Base-by-base conservation (phyloP, 2,329 filamentous ascomycete genomes). In the Curvularia hawaiiensis region DNA sequence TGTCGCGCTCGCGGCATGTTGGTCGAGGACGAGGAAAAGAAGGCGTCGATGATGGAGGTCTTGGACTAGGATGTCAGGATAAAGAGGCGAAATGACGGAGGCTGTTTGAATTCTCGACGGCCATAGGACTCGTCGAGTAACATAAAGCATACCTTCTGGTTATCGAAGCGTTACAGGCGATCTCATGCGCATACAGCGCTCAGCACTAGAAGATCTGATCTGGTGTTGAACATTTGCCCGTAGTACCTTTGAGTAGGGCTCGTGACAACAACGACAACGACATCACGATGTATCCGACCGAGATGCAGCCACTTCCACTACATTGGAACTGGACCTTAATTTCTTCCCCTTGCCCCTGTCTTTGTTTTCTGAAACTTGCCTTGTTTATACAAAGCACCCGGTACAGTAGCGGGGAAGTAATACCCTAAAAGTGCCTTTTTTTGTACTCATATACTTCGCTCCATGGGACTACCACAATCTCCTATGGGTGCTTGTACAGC, bases 1-100 rank as follows among this genome's bases (percentile, higher is more conserved):
- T 87, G 96, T 73, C 82, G 82, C 62, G 81, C 81, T 58, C 85
- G 88, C 28, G 82, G 83, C 26, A 79, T 93, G 65, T 78, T 96
- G 30, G 86, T 97, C 26, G 79, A 84, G 38, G 90, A 82, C 41
- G 72, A 77, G 50, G 74, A 76, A 59, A 78, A 79, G 68, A 78
- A 75, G 70, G 67, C 68, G 50, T 78, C 74, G 24, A 77, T 82
- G 70, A 75, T 75, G 61, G 78, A 79, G 58, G 75, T 80, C 49
- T 62, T 78, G 58, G 60, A 52, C 39, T 73, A 66, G 59, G 56
- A 64, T 30, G 28, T 44, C 51, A 54, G 46, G 54, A 58, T 48
- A 26, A 43, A 49, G 49, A 50, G 31, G 28, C 18, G 47, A 30
- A 33, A 46, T 33, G 22, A 44, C 24, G 24, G 18, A n/a, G 28